Base-by-base conservation (phyloP, 2,329 filamentous ascomycete species). In the Balansia obtecta region DNA sequence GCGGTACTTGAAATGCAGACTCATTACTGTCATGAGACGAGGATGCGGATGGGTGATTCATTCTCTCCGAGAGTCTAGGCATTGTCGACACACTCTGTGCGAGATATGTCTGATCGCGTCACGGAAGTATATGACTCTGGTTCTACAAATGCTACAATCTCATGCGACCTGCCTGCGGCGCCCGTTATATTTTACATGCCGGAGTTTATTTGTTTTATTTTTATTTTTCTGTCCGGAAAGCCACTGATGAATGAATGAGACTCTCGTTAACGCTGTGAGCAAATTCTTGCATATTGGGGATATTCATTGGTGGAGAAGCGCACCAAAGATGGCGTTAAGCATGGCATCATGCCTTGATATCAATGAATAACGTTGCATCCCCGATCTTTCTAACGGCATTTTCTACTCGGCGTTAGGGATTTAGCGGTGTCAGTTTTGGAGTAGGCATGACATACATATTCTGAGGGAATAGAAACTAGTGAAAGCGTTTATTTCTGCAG, bases 1-100 rank as follows among this genome's bases (percentile, higher is more conserved):
- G 48, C 9, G 59, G 55, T 7, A 40, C 53, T 32, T 53, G 50
- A 54, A 33, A 18, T 30, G 10, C 12, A 12, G 4, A 4, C 27
- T 27, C 27, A 27, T 6, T 8, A 27, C 27, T 7, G 4, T 27
- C 7, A 27, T 27, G 8, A 8, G 8, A 27, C 27, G 1, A 27
- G 27, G 27, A 27, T 27, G 27, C 27, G 27, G 27, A 27, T 7
- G 27, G 27, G 27, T 27, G 27, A 27, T 27, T 27, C 27, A 27
- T 27, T 27, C 8, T 27, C 27, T 27, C 5, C 27, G 27, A 27
- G 27, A 27, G 27, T 27, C 27, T 7, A 27, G 2, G 27, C 27
- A 27, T 27, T 27, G 4, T 8, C 27, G 27, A 7, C 27, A 27
- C 3, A 27, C 27, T 27, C 27, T 27, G 27, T 27, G 27, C 27